These are phyloP conservation scores for Fusarium anthophilum DNA, from an alignment of 2,329 filamentous ascomycete genomes.

Conservation along the genomic window DNA sequence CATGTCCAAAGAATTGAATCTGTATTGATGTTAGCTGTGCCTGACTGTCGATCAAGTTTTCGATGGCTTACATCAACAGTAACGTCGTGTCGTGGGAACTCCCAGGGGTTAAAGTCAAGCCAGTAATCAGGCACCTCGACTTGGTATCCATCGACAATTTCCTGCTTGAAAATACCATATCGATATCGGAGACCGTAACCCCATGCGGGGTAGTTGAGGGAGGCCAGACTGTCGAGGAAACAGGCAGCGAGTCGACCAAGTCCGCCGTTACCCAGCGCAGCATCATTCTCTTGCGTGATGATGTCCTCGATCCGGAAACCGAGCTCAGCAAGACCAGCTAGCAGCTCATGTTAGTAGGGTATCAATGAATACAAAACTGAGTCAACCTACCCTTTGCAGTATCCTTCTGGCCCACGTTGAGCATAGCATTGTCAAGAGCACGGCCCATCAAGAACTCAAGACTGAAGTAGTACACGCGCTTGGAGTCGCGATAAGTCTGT, in stretches of 20 bases:
- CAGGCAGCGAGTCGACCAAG: constrained; percentile 94
- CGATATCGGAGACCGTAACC: constrained; percentile 95
- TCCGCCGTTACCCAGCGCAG: constrained; percentile 94
- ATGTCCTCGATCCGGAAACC: constrained; percentile 98
- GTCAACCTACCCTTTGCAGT: constrained; percentile 74
- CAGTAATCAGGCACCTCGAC: constrained; percentile 99
- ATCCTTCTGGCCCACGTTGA: constrained; percentile 91
- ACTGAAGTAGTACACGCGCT: constrained; percentile 96
- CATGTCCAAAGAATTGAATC: constrained; percentile 94
- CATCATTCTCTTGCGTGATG: constrained; percentile 93
- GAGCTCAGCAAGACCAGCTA: constrained; percentile 86
- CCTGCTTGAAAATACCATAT: constrained; percentile 99
- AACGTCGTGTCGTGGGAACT: constrained; percentile 95
- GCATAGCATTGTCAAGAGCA: constrained; percentile 97
- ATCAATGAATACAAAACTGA: background rate
- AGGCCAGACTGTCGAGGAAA: constrained; percentile 95
- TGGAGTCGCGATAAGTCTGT: constrained; percentile 89
- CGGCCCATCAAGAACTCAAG: constrained; percentile 98
- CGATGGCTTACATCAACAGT: constrained; percentile 76
- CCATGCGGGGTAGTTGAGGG: constrained; percentile 95
- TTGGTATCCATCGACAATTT: constrained; percentile 97
- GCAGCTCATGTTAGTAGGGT: background rate
- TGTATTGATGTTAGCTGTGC: constrained; percentile 36
- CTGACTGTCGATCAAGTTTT: background rate
- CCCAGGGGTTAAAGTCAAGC: constrained; percentile 99